A percentile compares a stretch with the other conserved stretches of the same genome.
Evolutionary conservation across 768 basidiomycete species (phyloP).

Genomic region (Pisolithus microcarpus): DNA sequence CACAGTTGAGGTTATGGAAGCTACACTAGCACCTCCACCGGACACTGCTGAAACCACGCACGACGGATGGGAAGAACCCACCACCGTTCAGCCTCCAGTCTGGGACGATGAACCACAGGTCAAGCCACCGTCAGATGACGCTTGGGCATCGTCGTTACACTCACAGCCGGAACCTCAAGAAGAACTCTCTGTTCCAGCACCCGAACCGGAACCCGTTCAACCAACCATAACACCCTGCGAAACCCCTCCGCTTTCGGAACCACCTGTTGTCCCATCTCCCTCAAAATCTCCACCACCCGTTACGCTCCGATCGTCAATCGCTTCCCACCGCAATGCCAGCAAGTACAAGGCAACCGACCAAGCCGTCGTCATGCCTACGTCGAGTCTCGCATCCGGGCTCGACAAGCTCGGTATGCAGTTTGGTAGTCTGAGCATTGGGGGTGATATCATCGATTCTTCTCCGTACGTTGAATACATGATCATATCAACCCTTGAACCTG

Average conservation of each 20-base stretch:
- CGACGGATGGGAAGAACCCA: conserved; percentile 61
- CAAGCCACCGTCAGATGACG: conserved; percentile 27
- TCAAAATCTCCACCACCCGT: conserved; percentile 40
- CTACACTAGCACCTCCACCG: conserved; percentile 19
- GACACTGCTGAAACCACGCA: not conserved
- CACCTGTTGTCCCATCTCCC: conserved; percentile 27
- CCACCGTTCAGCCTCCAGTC: conserved; percentile 55
- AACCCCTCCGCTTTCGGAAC: conserved; percentile 16
- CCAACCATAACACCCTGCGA: conserved; percentile 18
- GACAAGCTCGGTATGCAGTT: conserved; percentile 90
- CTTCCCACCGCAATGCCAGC: conserved; percentile 49
- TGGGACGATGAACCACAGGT: conserved; percentile 65
- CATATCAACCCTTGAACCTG: not conserved
- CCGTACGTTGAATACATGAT: conserved; percentile 35
- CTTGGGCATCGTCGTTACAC: conserved; percentile 28
- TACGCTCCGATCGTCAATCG: conserved; percentile 44
- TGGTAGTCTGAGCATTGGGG: conserved; percentile 72
- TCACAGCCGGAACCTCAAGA: conserved; percentile 23
- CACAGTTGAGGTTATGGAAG: conserved; percentile 15
- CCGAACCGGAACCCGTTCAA: conserved; percentile 26
- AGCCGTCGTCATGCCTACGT: conserved; percentile 73
- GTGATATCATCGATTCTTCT: conserved; percentile 52
- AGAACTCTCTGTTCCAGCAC: conserved; percentile 22
- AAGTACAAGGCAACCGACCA: conserved; percentile 71
- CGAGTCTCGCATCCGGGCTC: conserved; percentile 48